Percentiles rank a stretch among this genome's conserved stretches.
Conservation (phyloP, 108 stramenopile species). For the Pelagomonas calceolata region DNA sequence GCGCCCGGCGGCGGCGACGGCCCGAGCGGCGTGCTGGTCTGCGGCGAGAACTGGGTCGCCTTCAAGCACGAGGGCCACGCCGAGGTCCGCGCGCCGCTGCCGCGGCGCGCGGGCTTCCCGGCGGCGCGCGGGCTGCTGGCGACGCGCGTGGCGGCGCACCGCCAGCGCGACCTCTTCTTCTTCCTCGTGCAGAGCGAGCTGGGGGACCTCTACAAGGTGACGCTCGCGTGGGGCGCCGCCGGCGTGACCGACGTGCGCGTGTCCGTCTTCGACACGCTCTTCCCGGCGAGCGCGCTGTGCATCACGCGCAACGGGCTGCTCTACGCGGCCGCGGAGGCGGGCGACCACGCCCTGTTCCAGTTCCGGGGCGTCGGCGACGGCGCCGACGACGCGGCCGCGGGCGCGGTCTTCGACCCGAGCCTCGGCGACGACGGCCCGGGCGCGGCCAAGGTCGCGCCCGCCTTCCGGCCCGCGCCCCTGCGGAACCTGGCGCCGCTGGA, state of each 20-base stretch:
- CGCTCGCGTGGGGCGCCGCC: constrained; percentile 22
- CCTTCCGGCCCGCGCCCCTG: constrained; percentile 17
- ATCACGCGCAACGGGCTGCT: constrained; percentile 79
- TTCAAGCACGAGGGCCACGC: constrained; percentile 76
- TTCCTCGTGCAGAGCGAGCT: constrained; percentile 83
- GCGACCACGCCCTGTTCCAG: constrained; percentile 89
- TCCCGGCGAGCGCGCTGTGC: constrained; percentile 66
- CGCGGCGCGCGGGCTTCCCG: constrained; percentile 65
- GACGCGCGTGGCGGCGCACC: constrained; percentile 61
- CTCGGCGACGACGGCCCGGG: neutral
- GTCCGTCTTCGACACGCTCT: constrained; percentile 75
- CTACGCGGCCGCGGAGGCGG: constrained; percentile 82
- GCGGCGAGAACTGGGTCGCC: constrained; percentile 78
- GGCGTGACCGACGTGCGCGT: constrained; percentile 23
- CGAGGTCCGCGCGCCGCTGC: constrained; percentile 41
- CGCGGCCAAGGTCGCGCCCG: constrained; percentile 27
- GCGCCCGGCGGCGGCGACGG: constrained; percentile 85
- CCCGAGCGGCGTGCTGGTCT: constrained; percentile 87
- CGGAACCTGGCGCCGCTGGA: constrained; percentile 66
- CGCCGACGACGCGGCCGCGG: constrained; percentile 43
- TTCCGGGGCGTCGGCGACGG: constrained; percentile 77
- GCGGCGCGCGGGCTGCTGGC: constrained; percentile 62
- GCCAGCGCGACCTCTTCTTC: constrained; percentile 85
- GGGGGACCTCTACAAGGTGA: constrained; percentile 91
- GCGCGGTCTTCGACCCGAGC: constrained; percentile 31